Base-by-base conservation (phyloP, 2,329 filamentous ascomycete genomes). In the Arthroderma sp. region DNA sequence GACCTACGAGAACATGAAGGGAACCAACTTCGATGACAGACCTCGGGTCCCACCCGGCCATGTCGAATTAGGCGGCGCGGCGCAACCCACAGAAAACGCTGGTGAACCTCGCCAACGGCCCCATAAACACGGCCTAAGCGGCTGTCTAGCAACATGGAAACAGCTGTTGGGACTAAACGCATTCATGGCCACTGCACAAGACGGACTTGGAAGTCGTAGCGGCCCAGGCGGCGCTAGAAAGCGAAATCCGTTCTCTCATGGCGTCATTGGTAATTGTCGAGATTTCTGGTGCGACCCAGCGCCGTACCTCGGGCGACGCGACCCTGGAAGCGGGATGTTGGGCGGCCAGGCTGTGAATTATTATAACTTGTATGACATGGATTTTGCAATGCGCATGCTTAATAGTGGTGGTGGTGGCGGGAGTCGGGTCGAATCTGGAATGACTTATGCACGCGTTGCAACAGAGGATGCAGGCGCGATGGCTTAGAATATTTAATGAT, bases 251-350 rank as follows among this genome's bases (percentile, higher is more conserved):
- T 98, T 89, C 63, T 89, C 80, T 47, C 74, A 80, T 30, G 91
- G 91, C 5, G 72, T 86, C 34, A 55, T 93, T n/a, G 76, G 80
- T 48, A 98, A 98, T 60, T 98, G 91, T 65, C 82, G 78, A 53
- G 93, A 98, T 64, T 98, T 98, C 62, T 96, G 88, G 86, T 89
- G 84, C 56, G 91, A 96, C 59, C 79, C 85, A 1, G 81, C 84
- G 2, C 83, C 89, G 0, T 63, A 94, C 11, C 89, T 94, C 60
- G 79, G 82, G 7, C 77, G 73, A 54, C 75, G 82, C 47, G 78
- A 85, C 56, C 82, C 77, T 42, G 88, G 88, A 8, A 72, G 73
- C 37, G 87, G 83, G 0, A 68, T 87, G 60, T 66, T 98, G 5
- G 85, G 80, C 9, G 89, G 91, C 2, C 74, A 83, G 56, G 68